These are phyloP conservation scores for Pseudoneurospora amorphoporcata DNA, from an alignment of 495 filamentous ascomycete species.

Conservation along the genomic window DNA sequence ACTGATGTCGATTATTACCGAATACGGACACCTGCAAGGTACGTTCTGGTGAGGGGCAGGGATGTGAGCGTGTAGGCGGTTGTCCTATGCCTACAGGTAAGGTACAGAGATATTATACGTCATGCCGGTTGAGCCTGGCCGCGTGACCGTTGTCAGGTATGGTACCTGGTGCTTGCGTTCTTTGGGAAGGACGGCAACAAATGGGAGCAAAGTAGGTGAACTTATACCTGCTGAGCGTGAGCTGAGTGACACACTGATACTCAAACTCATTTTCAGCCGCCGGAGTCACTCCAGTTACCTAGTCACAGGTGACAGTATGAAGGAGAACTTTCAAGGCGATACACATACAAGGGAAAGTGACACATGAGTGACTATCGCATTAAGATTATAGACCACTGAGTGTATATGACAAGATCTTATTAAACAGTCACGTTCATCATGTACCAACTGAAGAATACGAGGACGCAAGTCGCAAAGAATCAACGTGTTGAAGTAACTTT, in stretches of 20 bases:
- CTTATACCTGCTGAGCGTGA: not conserved
- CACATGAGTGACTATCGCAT: not conserved
- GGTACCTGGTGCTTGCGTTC: too few relatives aligned
- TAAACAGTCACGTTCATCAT: not conserved
- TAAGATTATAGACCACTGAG: not conserved
- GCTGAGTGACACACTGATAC: not conserved
- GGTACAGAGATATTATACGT: too few relatives aligned
- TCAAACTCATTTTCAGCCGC: too few relatives aligned
- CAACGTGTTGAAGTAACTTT: too few relatives aligned
- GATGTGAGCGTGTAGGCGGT: too few relatives aligned
- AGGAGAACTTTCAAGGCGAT: not conserved
- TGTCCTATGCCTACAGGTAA: too few relatives aligned
- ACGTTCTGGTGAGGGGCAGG: not conserved
- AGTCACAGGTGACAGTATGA: not conserved
- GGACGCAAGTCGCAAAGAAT: too few relatives aligned
- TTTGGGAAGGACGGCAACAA: not conserved
- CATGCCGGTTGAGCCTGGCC: too few relatives aligned
- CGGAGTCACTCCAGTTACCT: too few relatives aligned
- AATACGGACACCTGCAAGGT: not conserved
- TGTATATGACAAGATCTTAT: not conserved
- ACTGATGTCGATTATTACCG: too few relatives aligned
- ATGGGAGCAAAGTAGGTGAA: too few relatives aligned
- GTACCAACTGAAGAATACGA: not conserved
- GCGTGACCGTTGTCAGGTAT: too few relatives aligned
- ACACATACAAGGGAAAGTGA: not conserved